Evolutionary conservation across 139 green algal genomes (phyloP), one percentile per base, ranked within the genome.

Genomic region (Chlorella sp.): DNA sequence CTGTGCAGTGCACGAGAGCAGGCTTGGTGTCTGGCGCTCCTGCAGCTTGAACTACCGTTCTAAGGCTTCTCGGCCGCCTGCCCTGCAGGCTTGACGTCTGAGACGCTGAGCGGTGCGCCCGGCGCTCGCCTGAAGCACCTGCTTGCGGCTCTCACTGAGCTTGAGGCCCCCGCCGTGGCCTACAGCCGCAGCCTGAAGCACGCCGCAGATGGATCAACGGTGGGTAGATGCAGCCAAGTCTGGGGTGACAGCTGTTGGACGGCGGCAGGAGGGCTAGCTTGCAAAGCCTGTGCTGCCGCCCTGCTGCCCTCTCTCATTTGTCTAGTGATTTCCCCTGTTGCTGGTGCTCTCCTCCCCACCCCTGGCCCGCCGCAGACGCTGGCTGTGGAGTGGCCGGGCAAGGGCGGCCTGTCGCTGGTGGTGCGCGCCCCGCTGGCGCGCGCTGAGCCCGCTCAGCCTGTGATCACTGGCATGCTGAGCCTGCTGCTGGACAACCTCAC

Each of bases 401-500:
- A 60, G 51, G 51, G 51, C 11, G 51, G 51, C 51, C 69, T 55
- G 34, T 28, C 16, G 18, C 20, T 82, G 36, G 25, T 72, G 11
- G 18, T 72, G 23, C 57, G 60, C 26, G 36, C 64, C 36, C 41
- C 26, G 2, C 34, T 82, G 60, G 36, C 76, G 38, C 36, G 34
- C 21, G 76, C 76, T 28, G 36, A 30, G 26, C 25, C 76, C 4
- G 76, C 76, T 21, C 55, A 7, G 15, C 60, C 76, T 3, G 36
- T 82, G 7, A 11, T 82, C 7, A 15, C 2, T 15, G 16, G 15
- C 76, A 82, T 82, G 76, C 76, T 82, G 56, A 39, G 34, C 36
- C 76, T 82, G 76, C 76, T 82, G 34, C 17, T 56, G 23, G 76
- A 38, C 36, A 82, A 82, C 36, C 16, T 82, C 60, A 20, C 76